Evolutionary conservation across 202 grass and related monocot genomes (phyloP).

Genomic region (Carex sylvatica): DNA sequence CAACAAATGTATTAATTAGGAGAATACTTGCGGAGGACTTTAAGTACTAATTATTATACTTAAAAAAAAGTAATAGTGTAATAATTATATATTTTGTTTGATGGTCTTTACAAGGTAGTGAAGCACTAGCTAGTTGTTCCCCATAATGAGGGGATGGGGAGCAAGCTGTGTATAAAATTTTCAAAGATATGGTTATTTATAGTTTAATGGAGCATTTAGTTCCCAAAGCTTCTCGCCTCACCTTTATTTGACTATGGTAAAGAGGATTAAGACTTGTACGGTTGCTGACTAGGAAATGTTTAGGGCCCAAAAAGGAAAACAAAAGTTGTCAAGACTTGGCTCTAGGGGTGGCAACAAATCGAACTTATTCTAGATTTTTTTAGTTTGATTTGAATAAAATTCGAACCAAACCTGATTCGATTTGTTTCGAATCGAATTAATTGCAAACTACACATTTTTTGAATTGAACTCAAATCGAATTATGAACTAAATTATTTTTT

Average conservation of each 20-base stretch:
- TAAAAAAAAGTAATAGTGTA: too few relatives aligned
- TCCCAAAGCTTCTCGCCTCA: neutral
- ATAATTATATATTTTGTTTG: neutral
- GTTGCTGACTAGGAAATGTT: neutral
- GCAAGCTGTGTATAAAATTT: neutral
- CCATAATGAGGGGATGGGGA: slow-evolving; percentile 5
- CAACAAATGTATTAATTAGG: neutral
- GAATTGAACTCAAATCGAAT: too few relatives aligned
- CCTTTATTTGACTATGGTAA: neutral
- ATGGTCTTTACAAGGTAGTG: slow-evolving; percentile 3
- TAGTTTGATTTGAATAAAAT: too few relatives aligned
- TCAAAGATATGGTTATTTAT: slow-evolving; percentile 1
- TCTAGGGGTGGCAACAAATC: too few relatives aligned
- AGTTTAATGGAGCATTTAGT: neutral
- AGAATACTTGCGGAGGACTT: slow-evolving; percentile 12
- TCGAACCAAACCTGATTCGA: too few relatives aligned
- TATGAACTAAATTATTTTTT: too few relatives aligned
- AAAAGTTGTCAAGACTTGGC: neutral
- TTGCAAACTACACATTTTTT: too few relatives aligned
- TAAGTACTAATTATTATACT: too few relatives aligned
- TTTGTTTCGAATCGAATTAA: too few relatives aligned
- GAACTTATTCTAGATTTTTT: too few relatives aligned
- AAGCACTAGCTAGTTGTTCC: slow-evolving; percentile 17
- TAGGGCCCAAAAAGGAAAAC: neutral
- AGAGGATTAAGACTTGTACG: neutral